These are phyloP conservation scores for Quambalaria eucalypti DNA, from an alignment of 1,284 basidiomycete species.

Conservation along the genomic window DNA sequence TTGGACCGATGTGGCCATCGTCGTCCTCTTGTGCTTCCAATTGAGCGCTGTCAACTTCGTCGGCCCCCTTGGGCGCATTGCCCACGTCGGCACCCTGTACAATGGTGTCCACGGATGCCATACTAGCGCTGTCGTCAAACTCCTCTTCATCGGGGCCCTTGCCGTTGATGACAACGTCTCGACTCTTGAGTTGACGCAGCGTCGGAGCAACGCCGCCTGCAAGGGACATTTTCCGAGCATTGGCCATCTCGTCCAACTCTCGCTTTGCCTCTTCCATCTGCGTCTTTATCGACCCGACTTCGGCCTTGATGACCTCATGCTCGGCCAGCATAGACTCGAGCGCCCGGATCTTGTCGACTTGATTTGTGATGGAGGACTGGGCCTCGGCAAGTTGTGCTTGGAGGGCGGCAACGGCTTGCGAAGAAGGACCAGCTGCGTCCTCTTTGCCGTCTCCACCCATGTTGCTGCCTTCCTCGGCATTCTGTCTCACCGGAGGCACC, in stretches of 20 bases:
- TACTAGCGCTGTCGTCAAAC: slow-evolving; percentile 37
- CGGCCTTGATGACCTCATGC: slow-evolving; percentile 73
- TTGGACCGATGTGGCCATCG: slow-evolving; percentile 22
- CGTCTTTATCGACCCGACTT: slow-evolving; percentile 56
- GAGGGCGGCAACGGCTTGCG: slow-evolving; percentile 52
- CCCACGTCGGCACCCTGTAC: slow-evolving; percentile 11
- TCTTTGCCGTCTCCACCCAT: slow-evolving; percentile 11
- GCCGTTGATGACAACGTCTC: slow-evolving; percentile 25
- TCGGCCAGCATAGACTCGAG: slow-evolving; percentile 71
- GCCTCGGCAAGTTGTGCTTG: slow-evolving; percentile 79
- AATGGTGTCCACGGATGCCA: slow-evolving; percentile 38
- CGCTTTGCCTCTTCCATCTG: slow-evolving; percentile 46
- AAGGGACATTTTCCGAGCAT: not conserved
- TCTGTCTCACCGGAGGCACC: slow-evolving; percentile 24
- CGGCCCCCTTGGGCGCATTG: slow-evolving; percentile 6
- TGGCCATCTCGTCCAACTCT: slow-evolving; percentile 22
- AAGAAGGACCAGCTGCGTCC: slow-evolving; percentile 13
- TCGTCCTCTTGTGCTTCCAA: not conserved
- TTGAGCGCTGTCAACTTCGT: slow-evolving; percentile 10
- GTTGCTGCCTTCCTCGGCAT: slow-evolving; percentile 3
- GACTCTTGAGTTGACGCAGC: slow-evolving; percentile 21
- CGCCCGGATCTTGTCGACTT: slow-evolving; percentile 75
- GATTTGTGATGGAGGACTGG: slow-evolving; percentile 65
- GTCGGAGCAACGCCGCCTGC: not conserved
- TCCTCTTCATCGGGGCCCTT: slow-evolving; percentile 11